Evolutionary conservation across 2,329 filamentous ascomycete species (phyloP).

Genomic region (Colletotrichum tropicicola): DNA sequence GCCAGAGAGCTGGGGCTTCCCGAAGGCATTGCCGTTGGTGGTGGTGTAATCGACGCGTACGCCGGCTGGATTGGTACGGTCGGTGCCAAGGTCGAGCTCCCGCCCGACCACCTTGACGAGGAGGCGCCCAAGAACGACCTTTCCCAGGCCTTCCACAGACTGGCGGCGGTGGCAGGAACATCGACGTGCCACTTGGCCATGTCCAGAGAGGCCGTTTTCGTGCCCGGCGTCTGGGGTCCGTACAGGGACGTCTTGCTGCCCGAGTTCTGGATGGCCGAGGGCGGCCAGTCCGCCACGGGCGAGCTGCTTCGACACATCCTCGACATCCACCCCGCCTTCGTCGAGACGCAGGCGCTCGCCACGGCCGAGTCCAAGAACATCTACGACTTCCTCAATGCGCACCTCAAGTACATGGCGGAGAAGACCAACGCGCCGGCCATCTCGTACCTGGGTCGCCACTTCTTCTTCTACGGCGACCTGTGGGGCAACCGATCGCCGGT

Average conservation of each 20-base stretch:
- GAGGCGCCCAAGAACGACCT: slow-evolving; percentile 81
- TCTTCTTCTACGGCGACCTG: slow-evolving; percentile 98
- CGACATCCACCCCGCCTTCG: slow-evolving; percentile 92
- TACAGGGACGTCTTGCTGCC: slow-evolving; percentile 95
- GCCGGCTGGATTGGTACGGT: slow-evolving; percentile 99
- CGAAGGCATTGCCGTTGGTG: slow-evolving; percentile 89
- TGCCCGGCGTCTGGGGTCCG: slow-evolving; percentile 95
- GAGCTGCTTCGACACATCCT: slow-evolving; percentile 94
- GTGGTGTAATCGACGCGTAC: slow-evolving; percentile 97
- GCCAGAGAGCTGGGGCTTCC: slow-evolving; percentile 85
- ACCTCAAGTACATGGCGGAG: slow-evolving; percentile 79
- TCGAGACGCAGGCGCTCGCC: slow-evolving; percentile 80
- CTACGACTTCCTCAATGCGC: slow-evolving; percentile 93
- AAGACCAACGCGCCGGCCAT: slow-evolving; percentile 77
- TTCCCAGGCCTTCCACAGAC: slow-evolving; percentile 89
- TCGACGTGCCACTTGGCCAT: slow-evolving; percentile 98
- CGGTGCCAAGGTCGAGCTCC: slow-evolving; percentile 82
- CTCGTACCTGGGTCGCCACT: slow-evolving; percentile 87
- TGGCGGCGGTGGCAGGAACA: slow-evolving; percentile 94
- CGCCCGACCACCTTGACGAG: slow-evolving; percentile 71
- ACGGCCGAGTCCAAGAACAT: slow-evolving; percentile 87
- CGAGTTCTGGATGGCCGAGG: slow-evolving; percentile 95
- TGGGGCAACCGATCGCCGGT: slow-evolving; percentile 97
- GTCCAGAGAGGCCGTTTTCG: slow-evolving; percentile 92
- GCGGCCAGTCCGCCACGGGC: slow-evolving; percentile 94